Evolutionary conservation across 352 stramenopile species (phyloP), one percentile per base, ranked within the genome.

Genomic region (Phytophthora aleatoria): DNA sequence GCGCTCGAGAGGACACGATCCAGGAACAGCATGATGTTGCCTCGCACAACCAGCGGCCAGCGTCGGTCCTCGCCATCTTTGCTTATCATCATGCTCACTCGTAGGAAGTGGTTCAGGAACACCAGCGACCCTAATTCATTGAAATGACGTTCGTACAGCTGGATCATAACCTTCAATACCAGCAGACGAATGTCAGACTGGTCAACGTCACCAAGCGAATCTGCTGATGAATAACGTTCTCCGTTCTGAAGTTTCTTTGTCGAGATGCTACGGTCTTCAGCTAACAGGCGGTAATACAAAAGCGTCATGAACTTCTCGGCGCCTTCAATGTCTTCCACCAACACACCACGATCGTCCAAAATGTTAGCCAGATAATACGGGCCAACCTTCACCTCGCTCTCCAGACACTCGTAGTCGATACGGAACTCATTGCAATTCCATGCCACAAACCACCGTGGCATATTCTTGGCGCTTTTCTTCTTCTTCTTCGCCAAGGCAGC

Each of bases 391-490:
- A 95, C 83, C 61, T 95, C 87, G 8, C 76, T 70, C 24, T 77
- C 57, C n/a, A 91, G 54, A 47, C 82, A 92, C 26, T 85, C 73
- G 43, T 93, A 95, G 41, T 95, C 85, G 31, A 94, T 61, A 13
- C 71, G 68, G 45, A 95, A 95, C 57, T 95, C 87, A 50, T 95
- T 93, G n/a, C 75, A 85, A 60, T 95, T 94, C 87, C 87, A 95
- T 9, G 79, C 81, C 11, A 95, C 73, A 63, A 90, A 95, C 87
- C 87, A 95, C 2, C 83, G 81, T 7, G 87, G 87, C 27, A 92
- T 68, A 57, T 85, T 76, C 55, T 88, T 89, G 0, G 80, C 66
- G 47, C 72, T 78, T 63, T 85, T 85, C 68, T 85, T 89, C 60
- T 85, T 83, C 61, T 91, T 91, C 50, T 91, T 92, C 43, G 69